phyloP scores from a whole-genome alignment of 2,329 filamentous ascomycete species.

The Fusarium papillatum region DNA sequence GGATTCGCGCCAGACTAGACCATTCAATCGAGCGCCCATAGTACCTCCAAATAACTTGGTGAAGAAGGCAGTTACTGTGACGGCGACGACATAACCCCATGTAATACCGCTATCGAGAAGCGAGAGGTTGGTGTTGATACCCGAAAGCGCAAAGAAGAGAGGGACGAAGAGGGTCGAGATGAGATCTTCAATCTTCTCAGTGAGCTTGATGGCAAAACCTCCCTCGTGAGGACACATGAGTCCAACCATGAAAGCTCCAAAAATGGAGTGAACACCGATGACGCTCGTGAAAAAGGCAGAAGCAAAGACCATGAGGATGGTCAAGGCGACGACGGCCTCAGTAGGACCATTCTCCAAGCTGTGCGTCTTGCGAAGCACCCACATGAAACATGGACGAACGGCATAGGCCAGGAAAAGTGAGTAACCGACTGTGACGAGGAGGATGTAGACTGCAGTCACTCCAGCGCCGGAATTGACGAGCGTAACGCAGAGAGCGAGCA shows the following conservation, averaged over 20 bases:
- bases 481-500: constrained; percentile 93
- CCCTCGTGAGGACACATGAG: constrained; percentile 91
- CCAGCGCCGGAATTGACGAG: constrained; percentile 90
- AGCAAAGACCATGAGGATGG: constrained; percentile 80
- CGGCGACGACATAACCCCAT: constrained; percentile 90
- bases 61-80: constrained; percentile 84
- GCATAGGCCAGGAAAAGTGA: constrained; percentile 81
- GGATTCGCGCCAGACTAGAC: constrained; percentile 87
- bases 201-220: constrained; percentile 89
- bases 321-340: constrained; percentile 85
- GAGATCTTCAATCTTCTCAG: constrained; percentile 93
- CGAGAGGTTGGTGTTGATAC: constrained; percentile 88
- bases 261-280: constrained; percentile 94
- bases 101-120: constrained; percentile 83
- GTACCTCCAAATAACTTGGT: constrained; percentile 89
- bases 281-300: constrained; percentile 88
- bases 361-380: constrained; percentile 78
- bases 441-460: constrained; percentile 64
- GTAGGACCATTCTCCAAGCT: constrained; percentile 89
- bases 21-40: constrained; percentile 76
- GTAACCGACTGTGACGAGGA: background rate
- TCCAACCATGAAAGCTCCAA: constrained; percentile 90
- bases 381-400: constrained; percentile 82
- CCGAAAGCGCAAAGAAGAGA: constrained; percentile 93
- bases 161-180: constrained; percentile 87